Evolutionary conservation across 2,329 filamentous ascomycete species (phyloP), one percentile per base, ranked within the genome.

Genomic region (Alternaria sp.): DNA sequence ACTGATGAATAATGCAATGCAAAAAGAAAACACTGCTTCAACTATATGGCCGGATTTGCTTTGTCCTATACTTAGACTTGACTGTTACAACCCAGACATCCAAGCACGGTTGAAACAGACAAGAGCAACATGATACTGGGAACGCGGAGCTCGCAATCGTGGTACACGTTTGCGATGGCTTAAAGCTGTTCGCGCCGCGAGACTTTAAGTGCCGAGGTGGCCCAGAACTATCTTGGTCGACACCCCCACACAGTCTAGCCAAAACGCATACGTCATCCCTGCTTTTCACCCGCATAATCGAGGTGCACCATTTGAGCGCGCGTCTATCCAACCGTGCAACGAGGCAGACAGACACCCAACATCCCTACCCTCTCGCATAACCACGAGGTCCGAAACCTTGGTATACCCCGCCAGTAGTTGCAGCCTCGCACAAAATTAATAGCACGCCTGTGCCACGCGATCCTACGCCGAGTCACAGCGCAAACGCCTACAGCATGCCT

Each of bases 241-340:
- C 38, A 53, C 54, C 59, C 53, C 59, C 43, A 40, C 45, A 62
- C 48, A 46, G 64, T 63, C n/a, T 27, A 54, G 59, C 38, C 65
- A 63, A 27, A 27, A 54, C 50, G 57, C 27, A 55, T 64, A 69
- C 63, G 63, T 68, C 65, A 69, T 64, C 65, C 65, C 60, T 62
- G 61, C 45, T 54, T 44, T 52, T 56, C 50, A 36, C 56, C 34
- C 56, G 50, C 50, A 54, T 36, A 57, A 41, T 34, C 27, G 40
- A 55, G 55, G 57, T 52, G 51, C 62, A 60, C 34, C 57, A 45
- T 48, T 55, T 46, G 60, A 44, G 52, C 51, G 62, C 62, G 64
- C 60, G 56, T 57, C 41, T 34, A 59, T 43, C 36, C 48, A 44
- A 48, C 46, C 28, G 41, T 36, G 34, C 41, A 53, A 58, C 60